phyloP scores from a whole-genome alignment of 1,284 basidiomycete species.

The Moesziomyces parantarcticus region DNA sequence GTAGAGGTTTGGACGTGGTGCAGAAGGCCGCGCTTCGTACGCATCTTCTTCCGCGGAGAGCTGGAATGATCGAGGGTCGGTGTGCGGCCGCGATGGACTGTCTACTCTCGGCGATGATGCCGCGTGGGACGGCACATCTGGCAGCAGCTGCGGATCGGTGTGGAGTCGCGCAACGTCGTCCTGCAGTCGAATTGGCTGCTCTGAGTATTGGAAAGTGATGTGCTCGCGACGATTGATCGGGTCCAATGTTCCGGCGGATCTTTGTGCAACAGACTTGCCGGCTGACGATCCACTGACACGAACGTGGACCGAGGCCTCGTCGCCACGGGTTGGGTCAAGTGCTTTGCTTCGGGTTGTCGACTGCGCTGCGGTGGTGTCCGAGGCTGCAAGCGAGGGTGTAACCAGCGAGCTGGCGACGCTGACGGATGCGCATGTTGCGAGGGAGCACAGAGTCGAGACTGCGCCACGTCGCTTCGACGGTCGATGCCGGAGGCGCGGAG shows the following conservation, averaged over 20 bases:
- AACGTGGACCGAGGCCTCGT: too few relatives aligned
- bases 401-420: constrained; percentile 7
- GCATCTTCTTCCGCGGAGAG: constrained; percentile 1
- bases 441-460: not conserved
- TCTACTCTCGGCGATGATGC: not conserved
- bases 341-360: too few relatives aligned
- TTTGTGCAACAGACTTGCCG: too few relatives aligned
- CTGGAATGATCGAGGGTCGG: constrained; percentile 1
- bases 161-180: too few relatives aligned
- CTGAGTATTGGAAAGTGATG: constrained; percentile 28
- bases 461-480: not conserved
- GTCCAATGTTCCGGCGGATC: constrained; percentile 2
- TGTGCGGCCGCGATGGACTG: not conserved
- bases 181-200: constrained; percentile 3
- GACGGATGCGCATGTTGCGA: not conserved
- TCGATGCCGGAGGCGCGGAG: too few relatives aligned
- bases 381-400: constrained; percentile 2
- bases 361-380: not conserved
- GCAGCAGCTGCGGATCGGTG: too few relatives aligned
- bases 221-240: constrained; percentile 31
- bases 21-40: constrained; percentile 1
- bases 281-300: too few relatives aligned
- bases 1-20: constrained; percentile 5
- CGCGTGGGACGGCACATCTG: too few relatives aligned
- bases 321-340: too few relatives aligned